A percentile compares a stretch with the other conserved stretches of the same genome.
These are phyloP conservation scores for Quercus tomentella DNA, from an alignment of 331 rosid species.

Conservation along the genomic window DNA sequence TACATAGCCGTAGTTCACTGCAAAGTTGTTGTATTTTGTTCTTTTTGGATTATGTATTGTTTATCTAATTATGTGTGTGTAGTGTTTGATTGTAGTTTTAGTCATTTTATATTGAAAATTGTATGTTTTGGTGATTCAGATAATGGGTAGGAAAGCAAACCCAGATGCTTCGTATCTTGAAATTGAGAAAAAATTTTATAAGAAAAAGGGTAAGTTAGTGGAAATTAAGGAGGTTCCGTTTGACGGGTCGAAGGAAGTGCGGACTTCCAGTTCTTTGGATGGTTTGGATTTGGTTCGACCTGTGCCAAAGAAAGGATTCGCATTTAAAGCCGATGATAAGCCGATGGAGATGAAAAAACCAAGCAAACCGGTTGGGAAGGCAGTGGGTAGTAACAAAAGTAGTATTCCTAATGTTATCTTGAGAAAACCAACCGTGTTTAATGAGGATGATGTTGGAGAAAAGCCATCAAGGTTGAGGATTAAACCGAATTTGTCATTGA, in stretches of 20 bases:
- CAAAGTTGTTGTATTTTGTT: not conserved
- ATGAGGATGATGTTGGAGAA: conserved; percentile 45
- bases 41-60: not conserved
- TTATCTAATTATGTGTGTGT: not conserved
- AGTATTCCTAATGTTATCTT: conserved; percentile 75
- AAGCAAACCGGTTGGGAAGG: conserved; percentile 21
- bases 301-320: conserved; percentile 54
- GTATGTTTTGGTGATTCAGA: conserved; percentile 42
- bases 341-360: conserved; percentile 47
- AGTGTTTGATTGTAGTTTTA: not conserved
- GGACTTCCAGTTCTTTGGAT: conserved; percentile 41
- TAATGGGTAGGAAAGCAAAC: conserved; percentile 79
- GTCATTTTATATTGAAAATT: not conserved
- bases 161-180: conserved; percentile 79
- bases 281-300: conserved; percentile 68
- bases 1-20: not conserved
- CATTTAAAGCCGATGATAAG: conserved; percentile 36
- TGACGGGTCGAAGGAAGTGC: conserved; percentile 42
- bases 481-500: conserved; percentile 62
- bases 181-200: conserved; percentile 72
- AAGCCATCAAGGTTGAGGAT: conserved; percentile 50
- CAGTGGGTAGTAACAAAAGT: conserved; percentile 29
- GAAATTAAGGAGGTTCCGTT: conserved; percentile 68
- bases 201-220: conserved; percentile 54
- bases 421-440: conserved; percentile 61